These are phyloP conservation scores for Centrapalus pauciflorus DNA, from an alignment of 129 eudicot genomes.

Conservation along the genomic window DNA sequence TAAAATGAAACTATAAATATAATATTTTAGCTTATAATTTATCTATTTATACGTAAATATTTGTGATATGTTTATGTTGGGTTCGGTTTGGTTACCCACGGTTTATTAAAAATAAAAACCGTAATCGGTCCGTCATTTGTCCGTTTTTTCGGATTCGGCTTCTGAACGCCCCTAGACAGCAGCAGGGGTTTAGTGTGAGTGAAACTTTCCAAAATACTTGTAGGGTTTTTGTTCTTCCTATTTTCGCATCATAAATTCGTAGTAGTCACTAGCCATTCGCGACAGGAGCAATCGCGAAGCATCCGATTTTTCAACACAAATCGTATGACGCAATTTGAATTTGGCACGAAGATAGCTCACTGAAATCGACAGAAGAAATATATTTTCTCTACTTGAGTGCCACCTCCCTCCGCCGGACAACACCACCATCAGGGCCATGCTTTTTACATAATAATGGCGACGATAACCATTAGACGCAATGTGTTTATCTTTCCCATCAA, in stretches of 20 bases:
- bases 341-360: neutral
- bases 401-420: neutral
- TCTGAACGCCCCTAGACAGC: no score
- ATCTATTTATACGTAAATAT: no score
- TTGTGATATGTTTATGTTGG: no score
- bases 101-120: no score
- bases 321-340: slow-evolving; percentile 1
- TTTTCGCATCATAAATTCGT: neutral
- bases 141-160: no score
- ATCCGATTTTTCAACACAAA: neutral
- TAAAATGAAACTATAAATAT: no score
- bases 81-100: no score
- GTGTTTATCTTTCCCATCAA: slow-evolving; percentile 33
- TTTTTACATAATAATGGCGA: slow-evolving; percentile 11
- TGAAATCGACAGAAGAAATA: neutral
- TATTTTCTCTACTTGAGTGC: neutral
- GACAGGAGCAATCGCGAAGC: neutral
- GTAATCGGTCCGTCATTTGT: no score
- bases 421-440: neutral
- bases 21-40: no score
- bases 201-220: neutral
- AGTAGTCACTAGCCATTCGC: neutral
- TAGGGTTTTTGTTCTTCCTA: neutral
- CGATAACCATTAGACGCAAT: slow-evolving; percentile 26
- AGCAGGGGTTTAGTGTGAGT: neutral